Base-by-base conservation (phyloP, 768 basidiomycete genomes). In the Albatrellus ellisii region DNA sequence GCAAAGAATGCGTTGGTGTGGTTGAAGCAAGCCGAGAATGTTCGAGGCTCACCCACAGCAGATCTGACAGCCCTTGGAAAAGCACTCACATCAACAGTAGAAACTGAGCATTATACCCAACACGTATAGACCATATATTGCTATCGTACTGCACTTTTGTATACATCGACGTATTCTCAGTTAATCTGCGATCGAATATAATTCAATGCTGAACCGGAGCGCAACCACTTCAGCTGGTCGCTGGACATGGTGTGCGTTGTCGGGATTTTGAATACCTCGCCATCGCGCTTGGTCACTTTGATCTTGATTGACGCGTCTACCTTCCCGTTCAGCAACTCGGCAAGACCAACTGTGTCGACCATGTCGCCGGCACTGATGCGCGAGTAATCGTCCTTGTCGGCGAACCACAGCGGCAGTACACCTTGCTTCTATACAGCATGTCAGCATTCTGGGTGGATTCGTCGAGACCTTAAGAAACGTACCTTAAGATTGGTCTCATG, bases 401-500 rank as follows among this genome's bases (percentile, higher is more conserved):
- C 73, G 55, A 98, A 88, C 82, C 90, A 95, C n/a, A 98, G 67
- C 11, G 95, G 95, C 15, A 99, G 70, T 38, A 99, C 67, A 26
- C 95, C 95, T 75, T 99, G 95, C 75, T 99, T 99, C 87, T 92
- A 57, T 18, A 18, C 18, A 55, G 26, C 40, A 48, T 45, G 31
- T 32, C 31, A 32, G 31, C 36, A 20, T 33, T 33, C 18, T 25
- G 14, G 27, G 12, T 18, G 31, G 21, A 10, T 8, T 34, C 18
- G 43, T n/a, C 12, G n/a, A 24, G 9, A n/a, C 3, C 15, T 3
- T 31, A 32, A 4, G 26, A 10, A 6, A 41, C 69, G 28, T 47
- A 84, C 89, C 68, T 95, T 95, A 44, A 97, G 63, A 60, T 97
- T 97, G 5, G 92, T 94, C 65, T 98, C 95, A 57, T 99, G 95